These are phyloP conservation scores for Aspergillus incahuasiensis DNA, from an alignment of 495 filamentous ascomycete species.

Conservation along the genomic window DNA sequence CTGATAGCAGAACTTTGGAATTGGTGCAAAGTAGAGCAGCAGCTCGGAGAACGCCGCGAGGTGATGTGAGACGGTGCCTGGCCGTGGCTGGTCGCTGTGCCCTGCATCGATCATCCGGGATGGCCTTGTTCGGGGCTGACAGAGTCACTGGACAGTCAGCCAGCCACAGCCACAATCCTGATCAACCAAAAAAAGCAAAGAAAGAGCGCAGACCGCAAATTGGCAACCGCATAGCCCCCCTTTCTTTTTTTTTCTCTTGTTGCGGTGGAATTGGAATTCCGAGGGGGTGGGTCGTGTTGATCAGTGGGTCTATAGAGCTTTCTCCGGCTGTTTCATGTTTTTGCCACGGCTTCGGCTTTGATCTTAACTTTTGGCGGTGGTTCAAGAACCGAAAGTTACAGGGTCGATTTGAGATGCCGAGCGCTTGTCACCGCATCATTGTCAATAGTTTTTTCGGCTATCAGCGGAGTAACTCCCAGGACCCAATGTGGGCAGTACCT, in stretches of 20 bases:
- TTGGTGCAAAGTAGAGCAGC: no score
- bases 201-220: background rate
- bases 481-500: background rate
- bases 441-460: background rate
- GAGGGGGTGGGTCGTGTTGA: slow-evolving; percentile 8
- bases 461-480: background rate
- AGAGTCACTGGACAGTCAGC: background rate
- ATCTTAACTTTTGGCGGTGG: no score
- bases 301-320: slow-evolving; percentile 10
- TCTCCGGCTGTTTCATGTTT: background rate
- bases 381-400: no score
- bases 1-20: no score
- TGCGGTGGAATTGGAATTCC: background rate
- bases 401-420: background rate
- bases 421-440: background rate
- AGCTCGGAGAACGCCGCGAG: background rate
- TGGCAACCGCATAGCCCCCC: background rate
- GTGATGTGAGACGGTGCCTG: background rate
- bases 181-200: background rate
- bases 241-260: background rate
- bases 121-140: background rate
- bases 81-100: background rate
- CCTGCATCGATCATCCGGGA: background rate
- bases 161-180: background rate
- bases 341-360: background rate